Conservation (phyloP, 2,329 filamentous ascomycete species). For the Exutisphaerella laricina region DNA sequence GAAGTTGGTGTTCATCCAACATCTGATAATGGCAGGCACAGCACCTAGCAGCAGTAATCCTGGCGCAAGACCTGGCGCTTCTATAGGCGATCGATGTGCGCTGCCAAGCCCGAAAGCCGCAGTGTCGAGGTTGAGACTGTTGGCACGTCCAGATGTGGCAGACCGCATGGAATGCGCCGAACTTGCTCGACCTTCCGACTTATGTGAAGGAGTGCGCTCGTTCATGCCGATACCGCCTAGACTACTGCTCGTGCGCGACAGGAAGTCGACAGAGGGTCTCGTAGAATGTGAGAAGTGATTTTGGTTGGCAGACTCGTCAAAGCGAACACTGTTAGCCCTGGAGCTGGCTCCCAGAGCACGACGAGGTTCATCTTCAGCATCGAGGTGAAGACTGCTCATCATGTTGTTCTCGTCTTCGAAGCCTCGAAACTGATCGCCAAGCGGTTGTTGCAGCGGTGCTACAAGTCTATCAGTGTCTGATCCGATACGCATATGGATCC, state of each 20-base stretch:
- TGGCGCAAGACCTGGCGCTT: conserved; percentile 70
- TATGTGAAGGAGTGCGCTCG: conserved; percentile 87
- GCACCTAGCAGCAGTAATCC: conserved; percentile 80
- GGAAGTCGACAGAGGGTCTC: conserved; percentile 77
- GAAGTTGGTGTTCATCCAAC: conserved; percentile 88
- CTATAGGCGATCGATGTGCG: conserved; percentile 60
- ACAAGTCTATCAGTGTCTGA: conserved; percentile 7
- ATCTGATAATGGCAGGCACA: conserved; percentile 89
- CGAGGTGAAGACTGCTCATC: conserved; percentile 74
- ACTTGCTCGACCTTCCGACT: conserved; percentile 91
- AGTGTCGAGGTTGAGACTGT: conserved; percentile 81
- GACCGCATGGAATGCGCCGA: conserved; percentile 77
- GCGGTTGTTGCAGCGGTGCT: conserved; percentile 75
- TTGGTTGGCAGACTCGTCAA: conserved; percentile 91
- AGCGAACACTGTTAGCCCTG: conserved; percentile 92
- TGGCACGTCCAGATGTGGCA: conserved; percentile 70
- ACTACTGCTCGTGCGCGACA: conserved; percentile 61
- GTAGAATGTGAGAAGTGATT: conserved; percentile 81
- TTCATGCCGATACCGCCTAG: conserved; percentile 75
- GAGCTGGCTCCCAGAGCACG: conserved; percentile 70
- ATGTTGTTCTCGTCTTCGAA: conserved; percentile 83
- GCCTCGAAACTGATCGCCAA: conserved; percentile 80
- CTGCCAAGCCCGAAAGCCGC: conserved; percentile 60
- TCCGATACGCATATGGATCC: neutral
- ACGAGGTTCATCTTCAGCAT: conserved; percentile 79